Percentiles rank a stretch among this genome's conserved stretches.
These are phyloP conservation scores for Skeletonema marinoi DNA, from an alignment of 108 stramenopile genomes.

Conservation along the genomic window DNA sequence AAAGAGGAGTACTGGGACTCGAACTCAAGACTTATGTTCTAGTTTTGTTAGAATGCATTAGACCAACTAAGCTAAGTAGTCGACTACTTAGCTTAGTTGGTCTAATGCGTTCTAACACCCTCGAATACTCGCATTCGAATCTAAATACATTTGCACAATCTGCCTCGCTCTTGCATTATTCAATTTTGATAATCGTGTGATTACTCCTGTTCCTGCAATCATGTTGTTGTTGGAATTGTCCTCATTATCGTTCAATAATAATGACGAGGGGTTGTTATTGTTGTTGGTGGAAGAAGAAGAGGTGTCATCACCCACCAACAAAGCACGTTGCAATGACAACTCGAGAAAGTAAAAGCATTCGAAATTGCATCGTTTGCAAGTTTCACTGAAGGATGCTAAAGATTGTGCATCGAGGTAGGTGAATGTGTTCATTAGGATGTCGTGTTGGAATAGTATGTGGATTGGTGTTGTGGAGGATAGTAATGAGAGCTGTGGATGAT, in stretches of 20 bases:
- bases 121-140: conserved; percentile 63
- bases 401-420: conserved; percentile 62
- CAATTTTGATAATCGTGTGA: conserved; percentile 58
- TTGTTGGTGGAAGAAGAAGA: neutral
- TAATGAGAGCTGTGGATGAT: neutral
- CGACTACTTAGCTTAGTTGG: too few species aligned
- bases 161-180: conserved; percentile 47
- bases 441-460: conserved; percentile 64
- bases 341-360: conserved; percentile 80
- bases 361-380: conserved; percentile 65
- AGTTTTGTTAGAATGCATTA: too few species aligned
- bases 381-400: conserved; percentile 73
- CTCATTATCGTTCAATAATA: too few species aligned
- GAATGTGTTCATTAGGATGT: conserved; percentile 76
- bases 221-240: neutral
- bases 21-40: too few species aligned
- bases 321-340: conserved; percentile 71
- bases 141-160: conserved; percentile 60
- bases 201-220: conserved; percentile 50
- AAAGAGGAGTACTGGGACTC: too few species aligned
- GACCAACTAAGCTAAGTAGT: too few species aligned
- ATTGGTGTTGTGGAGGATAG: neutral
- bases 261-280: neutral
- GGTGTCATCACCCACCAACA: conserved; percentile 31
- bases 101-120: too few species aligned